These are phyloP conservation scores for Jaminaea rosea DNA, from an alignment of 1,284 basidiomycete species.

Conservation along the genomic window DNA sequence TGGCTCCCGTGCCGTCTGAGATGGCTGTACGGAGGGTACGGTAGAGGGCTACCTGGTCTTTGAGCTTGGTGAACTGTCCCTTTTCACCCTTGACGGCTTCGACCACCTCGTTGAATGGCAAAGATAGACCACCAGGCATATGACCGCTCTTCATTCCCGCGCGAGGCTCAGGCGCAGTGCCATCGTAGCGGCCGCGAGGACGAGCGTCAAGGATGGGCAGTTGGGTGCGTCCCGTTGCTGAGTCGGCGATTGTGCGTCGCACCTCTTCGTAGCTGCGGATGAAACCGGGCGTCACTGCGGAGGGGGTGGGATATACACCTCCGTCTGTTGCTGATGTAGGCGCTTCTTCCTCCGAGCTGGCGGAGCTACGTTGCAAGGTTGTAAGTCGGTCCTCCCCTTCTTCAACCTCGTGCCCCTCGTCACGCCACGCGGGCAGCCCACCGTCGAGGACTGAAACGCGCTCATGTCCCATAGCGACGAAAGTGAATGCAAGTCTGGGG, in stretches of 20 bases:
- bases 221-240: slow-evolving; percentile 52
- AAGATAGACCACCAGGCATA: slow-evolving; percentile 74
- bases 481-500: slow-evolving; percentile 50
- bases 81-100: slow-evolving; percentile 47
- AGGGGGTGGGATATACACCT: neutral
- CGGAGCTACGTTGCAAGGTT: too few relatives aligned
- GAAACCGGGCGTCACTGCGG: slow-evolving; percentile 20
- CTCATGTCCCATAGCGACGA: slow-evolving; percentile 34
- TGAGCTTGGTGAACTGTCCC: slow-evolving; percentile 33
- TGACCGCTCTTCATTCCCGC: slow-evolving; percentile 81
- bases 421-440: slow-evolving; percentile 40
- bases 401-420: slow-evolving; percentile 20
- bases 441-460: slow-evolving; percentile 40
- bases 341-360: too few relatives aligned
- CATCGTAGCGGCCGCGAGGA: slow-evolving; percentile 59
- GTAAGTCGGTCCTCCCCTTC: slow-evolving; percentile 11
- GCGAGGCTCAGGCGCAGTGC: slow-evolving; percentile 78
- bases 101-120: slow-evolving; percentile 78
- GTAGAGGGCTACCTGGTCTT: slow-evolving; percentile 42
- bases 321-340: too few relatives aligned
- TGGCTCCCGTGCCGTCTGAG: slow-evolving; percentile 53
- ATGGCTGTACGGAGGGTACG: slow-evolving; percentile 59
- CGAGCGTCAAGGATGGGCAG: slow-evolving; percentile 83
- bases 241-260: slow-evolving; percentile 66
- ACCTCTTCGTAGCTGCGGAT: slow-evolving; percentile 73